Evolutionary conservation across 192 early-diverging fungal genomes (phyloP), one percentile per base, ranked within the genome.

Genomic region (Coemansia sp.): DNA sequence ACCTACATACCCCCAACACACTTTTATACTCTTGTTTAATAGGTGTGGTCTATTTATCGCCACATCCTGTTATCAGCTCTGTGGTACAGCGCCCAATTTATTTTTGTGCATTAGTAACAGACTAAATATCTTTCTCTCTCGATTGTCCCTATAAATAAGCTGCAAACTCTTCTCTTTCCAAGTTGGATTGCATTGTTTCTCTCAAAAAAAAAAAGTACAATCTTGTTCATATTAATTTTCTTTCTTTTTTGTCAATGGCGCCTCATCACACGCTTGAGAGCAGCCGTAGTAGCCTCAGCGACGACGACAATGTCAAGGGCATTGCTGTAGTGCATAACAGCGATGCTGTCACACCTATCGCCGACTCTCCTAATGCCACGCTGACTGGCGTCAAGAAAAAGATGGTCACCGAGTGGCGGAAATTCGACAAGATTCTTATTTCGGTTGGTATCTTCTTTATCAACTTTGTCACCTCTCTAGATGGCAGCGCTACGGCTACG

Each of bases 321-420:
- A 15, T 17, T 17, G 29, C 29, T 7, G 29, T 12, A 32, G 46
- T 21, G 6, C 46, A 34, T 2, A 7, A 9, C 37, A 5, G 7
- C 37, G 19, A 59, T 17, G 29, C 12, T 27, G 27, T 14, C 51
- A 55, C 17, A 8, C 61, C 23, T 39, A 41, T 63, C 10, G 53
- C 21, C 23, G 61, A 61, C 38, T 58, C 58, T 36, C 32, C 66
- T 4, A 77, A 80, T 42, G 63, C 69, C 2, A 75, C 78, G 42
- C 66, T 80, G 63, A 69, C 59, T 8, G 78, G 78, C 7, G 78
- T 80, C 73, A 75, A 75, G 70, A 80, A 80, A 39, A 80, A 80
- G 70, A 55, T 80, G 63, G 78, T 75, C 3, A 75, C 78, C 17
- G 70, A 73, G 61, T 76, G 74, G 73, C 57, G 64, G 8, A 67